Conservation (phyloP, 2,329 filamentous ascomycete genomes). For the Botryotinia narcissicola region DNA sequence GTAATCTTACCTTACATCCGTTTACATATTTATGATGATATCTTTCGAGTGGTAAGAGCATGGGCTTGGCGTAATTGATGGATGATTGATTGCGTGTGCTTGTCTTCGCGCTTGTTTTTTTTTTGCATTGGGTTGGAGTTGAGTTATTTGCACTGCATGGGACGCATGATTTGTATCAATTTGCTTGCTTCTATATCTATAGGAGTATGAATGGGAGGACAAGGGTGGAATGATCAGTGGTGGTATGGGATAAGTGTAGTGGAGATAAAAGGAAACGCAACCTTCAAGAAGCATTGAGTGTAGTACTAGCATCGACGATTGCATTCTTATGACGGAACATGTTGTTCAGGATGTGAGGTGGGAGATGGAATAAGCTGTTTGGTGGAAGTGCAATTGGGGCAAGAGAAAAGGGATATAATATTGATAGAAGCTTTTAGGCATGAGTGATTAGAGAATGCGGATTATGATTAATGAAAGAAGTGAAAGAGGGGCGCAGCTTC, state of each 20-base stretch:
- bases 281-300: neutral
- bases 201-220: neutral
- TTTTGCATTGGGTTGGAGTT: slow-evolving; percentile 11
- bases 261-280: neutral
- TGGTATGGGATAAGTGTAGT: neutral
- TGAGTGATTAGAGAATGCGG: neutral
- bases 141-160: neutral
- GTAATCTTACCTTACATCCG: neutral
- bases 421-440: neutral
- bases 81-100: neutral
- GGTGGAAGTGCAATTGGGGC: neutral
- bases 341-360: neutral
- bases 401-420: neutral
- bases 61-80: slow-evolving; percentile 12
- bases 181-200: neutral
- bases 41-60: slow-evolving; percentile 2
- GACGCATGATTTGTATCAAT: neutral
- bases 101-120: neutral
- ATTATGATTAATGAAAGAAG: neutral
- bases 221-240: neutral
- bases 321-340: neutral
- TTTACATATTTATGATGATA: slow-evolving; percentile 1
- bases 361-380: neutral
- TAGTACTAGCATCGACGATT: neutral
- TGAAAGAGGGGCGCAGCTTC: neutral